Percentiles rank a stretch among this genome's conserved stretches.
Conservation (phyloP, 352 stramenopile species). For the Globisporangium recalcitrans region DNA sequence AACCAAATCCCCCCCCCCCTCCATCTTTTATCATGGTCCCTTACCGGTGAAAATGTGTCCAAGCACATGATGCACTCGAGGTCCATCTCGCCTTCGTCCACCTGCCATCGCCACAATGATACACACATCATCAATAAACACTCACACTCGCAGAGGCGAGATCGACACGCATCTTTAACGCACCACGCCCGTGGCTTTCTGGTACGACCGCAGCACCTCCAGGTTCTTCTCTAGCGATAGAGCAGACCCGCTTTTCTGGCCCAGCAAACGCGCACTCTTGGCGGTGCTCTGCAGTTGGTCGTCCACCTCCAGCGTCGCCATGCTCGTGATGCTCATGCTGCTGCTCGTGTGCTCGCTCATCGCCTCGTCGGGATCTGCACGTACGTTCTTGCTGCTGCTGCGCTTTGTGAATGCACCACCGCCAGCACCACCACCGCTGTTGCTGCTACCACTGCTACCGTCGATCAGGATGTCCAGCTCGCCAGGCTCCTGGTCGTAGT, state of each 20-base stretch:
- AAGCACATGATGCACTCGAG: slow-evolving; percentile 87
- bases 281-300: slow-evolving; percentile 12
- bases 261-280: slow-evolving; percentile 12
- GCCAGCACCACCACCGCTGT: slow-evolving; percentile 9
- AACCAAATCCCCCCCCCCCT: too few relatives aligned
- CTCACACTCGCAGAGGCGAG: neutral
- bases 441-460: slow-evolving; percentile 10
- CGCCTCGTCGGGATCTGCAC: neutral
- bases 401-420: slow-evolving; percentile 15
- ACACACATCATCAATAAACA: slow-evolving; percentile 4
- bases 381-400: slow-evolving; percentile 8
- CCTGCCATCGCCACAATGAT: slow-evolving; percentile 18
- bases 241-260: slow-evolving; percentile 2
- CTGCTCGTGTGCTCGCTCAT: neutral
- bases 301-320: slow-evolving; percentile 8
- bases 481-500: slow-evolving; percentile 24
- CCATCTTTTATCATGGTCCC: too few relatives aligned
- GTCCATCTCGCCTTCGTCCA: slow-evolving; percentile 57
- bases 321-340: neutral
- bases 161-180: neutral
- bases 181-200: slow-evolving; percentile 54
- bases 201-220: slow-evolving; percentile 62
- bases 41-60: slow-evolving; percentile 60
- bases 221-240: slow-evolving; percentile 27
- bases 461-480: slow-evolving; percentile 41